Conservation (phyloP, 345 rosid genomes). For the Brassica nigra region DNA sequence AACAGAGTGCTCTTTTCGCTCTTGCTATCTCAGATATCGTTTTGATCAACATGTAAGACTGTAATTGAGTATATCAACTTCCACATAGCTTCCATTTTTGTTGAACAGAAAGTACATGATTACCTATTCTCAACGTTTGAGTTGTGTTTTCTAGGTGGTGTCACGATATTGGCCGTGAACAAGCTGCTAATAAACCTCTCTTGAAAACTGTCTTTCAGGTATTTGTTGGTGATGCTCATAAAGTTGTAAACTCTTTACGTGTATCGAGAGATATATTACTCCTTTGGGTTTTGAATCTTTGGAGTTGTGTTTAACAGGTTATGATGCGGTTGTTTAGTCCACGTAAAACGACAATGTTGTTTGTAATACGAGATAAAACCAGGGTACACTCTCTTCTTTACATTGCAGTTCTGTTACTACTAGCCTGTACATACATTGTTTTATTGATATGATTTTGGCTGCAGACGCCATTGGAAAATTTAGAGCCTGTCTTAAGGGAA, state of each 20-base stretch:
- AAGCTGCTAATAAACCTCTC: slow-evolving; percentile 99
- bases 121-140: slow-evolving; percentile 8
- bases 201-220: slow-evolving; percentile 98
- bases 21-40: slow-evolving; percentile 95
- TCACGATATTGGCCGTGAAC: slow-evolving; percentile 99
- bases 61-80: not conserved
- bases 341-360: slow-evolving; percentile 90
- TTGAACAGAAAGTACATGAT: not conserved
- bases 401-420: not conserved
- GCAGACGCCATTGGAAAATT: slow-evolving; percentile 90
- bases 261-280: slow-evolving; percentile 6
- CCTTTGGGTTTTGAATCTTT: slow-evolving; percentile 24
- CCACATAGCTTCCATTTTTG: not conserved
- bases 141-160: slow-evolving; percentile 73
- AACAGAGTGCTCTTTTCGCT: slow-evolving; percentile 97
- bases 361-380: slow-evolving; percentile 98
- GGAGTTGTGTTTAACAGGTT: slow-evolving; percentile 55
- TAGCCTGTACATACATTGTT: slow-evolving; percentile 16
- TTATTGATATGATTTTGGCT: not conserved
- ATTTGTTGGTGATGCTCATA: not conserved
- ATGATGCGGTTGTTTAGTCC: slow-evolving; percentile 99
- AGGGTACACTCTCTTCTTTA: slow-evolving; percentile 51
- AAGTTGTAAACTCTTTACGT: not conserved
- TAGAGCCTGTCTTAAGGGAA: slow-evolving; percentile 90
- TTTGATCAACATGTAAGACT: slow-evolving; percentile 88